Evolutionary conservation across 2,329 filamentous ascomycete genomes (phyloP).

Genomic region (Aspergillus brasiliensis): DNA sequence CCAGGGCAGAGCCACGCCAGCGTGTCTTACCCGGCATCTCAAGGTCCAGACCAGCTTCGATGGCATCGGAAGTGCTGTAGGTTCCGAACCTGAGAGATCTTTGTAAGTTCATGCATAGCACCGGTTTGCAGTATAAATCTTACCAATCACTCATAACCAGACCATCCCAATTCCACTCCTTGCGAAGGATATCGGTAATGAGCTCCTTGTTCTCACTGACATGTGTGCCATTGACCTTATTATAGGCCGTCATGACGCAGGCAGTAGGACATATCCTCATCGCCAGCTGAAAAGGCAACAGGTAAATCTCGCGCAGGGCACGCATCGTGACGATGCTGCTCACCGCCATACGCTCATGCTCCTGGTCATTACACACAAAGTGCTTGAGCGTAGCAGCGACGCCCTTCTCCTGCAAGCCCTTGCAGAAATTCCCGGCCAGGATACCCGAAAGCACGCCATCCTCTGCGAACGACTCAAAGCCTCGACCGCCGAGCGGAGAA

Average conservation of each 20-base stretch:
- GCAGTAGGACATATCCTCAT: constrained; percentile 58
- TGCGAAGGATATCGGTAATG: constrained; percentile 47
- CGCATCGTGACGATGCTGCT: constrained; percentile 51
- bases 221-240: constrained; percentile 56
- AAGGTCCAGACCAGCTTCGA: constrained; percentile 50
- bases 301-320: constrained; percentile 64
- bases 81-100: constrained; percentile 43
- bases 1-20: constrained; percentile 44
- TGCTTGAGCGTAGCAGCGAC: constrained; percentile 78
- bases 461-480: constrained; percentile 86
- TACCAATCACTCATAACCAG: constrained; percentile 52
- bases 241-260: constrained; percentile 63
- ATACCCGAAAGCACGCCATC: constrained; percentile 77
- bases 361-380: constrained; percentile 52
- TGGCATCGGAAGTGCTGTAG: constrained; percentile 48
- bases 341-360: constrained; percentile 48
- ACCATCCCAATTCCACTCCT: constrained; percentile 51
- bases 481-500: constrained; percentile 78
- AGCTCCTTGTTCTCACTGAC: constrained; percentile 46
- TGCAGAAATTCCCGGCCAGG: constrained; percentile 70
- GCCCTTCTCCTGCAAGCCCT: constrained; percentile 71
- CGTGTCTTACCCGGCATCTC: constrained; percentile 52
- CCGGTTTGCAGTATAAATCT: constrained; percentile 3
- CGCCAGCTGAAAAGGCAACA: constrained; percentile 65
- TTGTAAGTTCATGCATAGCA: neutral